Percentiles rank a stretch among this genome's conserved stretches.
Conservation (phyloP, 1,284 basidiomycete species). For the Cutaneotrichosporon sp. region DNA sequence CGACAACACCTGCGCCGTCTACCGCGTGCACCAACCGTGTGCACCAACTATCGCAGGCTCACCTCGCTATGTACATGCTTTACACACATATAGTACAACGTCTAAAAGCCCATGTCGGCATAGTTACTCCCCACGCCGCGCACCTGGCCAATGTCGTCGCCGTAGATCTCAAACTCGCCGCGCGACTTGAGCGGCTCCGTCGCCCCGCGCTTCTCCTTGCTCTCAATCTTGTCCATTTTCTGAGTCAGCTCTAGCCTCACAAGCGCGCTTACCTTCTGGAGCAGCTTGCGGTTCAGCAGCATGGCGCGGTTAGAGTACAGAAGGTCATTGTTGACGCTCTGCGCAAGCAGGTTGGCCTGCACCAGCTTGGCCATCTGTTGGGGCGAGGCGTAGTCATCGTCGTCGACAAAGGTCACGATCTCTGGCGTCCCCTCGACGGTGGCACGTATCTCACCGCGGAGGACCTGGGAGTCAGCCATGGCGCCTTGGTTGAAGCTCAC, state of each 20-base stretch:
- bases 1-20: too few species aligned
- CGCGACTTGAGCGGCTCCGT: slow-evolving; percentile 8
- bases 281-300: slow-evolving; percentile 35
- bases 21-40: too few species aligned
- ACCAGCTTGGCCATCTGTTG: slow-evolving; percentile 24
- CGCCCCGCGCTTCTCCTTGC: slow-evolving; percentile 14
- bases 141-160: slow-evolving; percentile 15
- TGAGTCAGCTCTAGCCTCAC: slow-evolving; percentile 7
- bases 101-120: slow-evolving; percentile 26
- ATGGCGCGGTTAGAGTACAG: slow-evolving; percentile 25
- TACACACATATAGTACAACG: slow-evolving; percentile 9
- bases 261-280: slow-evolving; percentile 42
- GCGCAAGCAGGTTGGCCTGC: slow-evolving; percentile 22
- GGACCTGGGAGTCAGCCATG: slow-evolving; percentile 20
- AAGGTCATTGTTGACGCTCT: slow-evolving; percentile 32
- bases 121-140: slow-evolving; percentile 26
- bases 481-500: slow-evolving; percentile 23
- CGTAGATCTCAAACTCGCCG: not conserved
- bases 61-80: slow-evolving; percentile 1
- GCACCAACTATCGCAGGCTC: not conserved
- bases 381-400: slow-evolving; percentile 25
- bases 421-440: slow-evolving; percentile 19
- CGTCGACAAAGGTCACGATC: slow-evolving; percentile 39
- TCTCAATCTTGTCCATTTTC: slow-evolving; percentile 16
- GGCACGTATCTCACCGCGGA: slow-evolving; percentile 26